Conservation (phyloP, 352 stramenopile species). For the Halophytophthora batemanensis region DNA sequence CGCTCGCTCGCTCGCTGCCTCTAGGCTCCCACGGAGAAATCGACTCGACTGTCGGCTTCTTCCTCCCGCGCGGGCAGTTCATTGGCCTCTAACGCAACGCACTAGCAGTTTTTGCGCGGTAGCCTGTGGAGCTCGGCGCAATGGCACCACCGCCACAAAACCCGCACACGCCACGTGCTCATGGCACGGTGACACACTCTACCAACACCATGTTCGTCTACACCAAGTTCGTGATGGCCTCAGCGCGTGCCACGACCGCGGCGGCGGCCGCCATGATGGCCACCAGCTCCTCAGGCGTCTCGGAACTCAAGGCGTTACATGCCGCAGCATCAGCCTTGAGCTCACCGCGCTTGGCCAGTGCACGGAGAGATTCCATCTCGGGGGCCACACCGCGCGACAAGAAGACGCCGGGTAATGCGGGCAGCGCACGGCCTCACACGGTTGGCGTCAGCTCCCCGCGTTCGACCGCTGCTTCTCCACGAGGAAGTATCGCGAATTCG, state of each 20-base stretch:
- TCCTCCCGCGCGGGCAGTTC: too few species aligned
- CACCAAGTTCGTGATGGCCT: slow-evolving; percentile 42
- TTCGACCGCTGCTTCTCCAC: slow-evolving; percentile 1
- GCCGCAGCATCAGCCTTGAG: slow-evolving; percentile 24
- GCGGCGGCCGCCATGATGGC: slow-evolving; percentile 47
- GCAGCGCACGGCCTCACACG: slow-evolving; percentile 21
- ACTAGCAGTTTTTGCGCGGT: background rate
- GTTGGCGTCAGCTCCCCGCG: slow-evolving; percentile 9
- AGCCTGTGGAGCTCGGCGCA: slow-evolving; percentile 2
- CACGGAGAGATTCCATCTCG: slow-evolving; percentile 3
- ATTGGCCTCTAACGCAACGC: too few species aligned
- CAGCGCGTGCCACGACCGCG: slow-evolving; percentile 40
- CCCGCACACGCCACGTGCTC: slow-evolving; percentile 5
- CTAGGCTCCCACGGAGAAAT: background rate
- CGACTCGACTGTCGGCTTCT: too few species aligned
- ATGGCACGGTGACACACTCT: slow-evolving; percentile 15
- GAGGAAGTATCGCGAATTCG: slow-evolving; percentile 3
- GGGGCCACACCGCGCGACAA: slow-evolving; percentile 6
- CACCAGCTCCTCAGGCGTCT: slow-evolving; percentile 23
- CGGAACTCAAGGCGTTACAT: slow-evolving; percentile 32
- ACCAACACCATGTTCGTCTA: slow-evolving; percentile 46
- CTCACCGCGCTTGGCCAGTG: slow-evolving; percentile 23
- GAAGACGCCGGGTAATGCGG: slow-evolving; percentile 14
- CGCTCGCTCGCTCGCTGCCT: background rate
- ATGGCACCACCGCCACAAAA: slow-evolving; percentile 4